Base-by-base conservation (phyloP, 106 monocot species). In the Hemerocallis citrina region DNA sequence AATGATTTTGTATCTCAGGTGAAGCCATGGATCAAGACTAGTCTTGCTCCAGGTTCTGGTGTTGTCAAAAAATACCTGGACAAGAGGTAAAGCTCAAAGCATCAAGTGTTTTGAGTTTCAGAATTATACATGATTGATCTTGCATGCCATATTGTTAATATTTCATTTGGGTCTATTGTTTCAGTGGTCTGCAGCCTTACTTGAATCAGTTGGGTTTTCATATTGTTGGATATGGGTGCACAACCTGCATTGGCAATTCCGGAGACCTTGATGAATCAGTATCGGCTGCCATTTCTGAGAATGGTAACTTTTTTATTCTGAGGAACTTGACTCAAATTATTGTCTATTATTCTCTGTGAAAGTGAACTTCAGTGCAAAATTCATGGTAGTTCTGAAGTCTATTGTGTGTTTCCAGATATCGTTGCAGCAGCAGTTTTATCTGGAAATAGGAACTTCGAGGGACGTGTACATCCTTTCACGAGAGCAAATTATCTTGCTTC, bases 201-300 rank as follows among this genome's bases (percentile, higher is more conserved):
- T 72, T 96, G 23, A 81, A 91, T 74, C 80, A 91, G 62, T 81
- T 84, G 7, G 96, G 96, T n/a, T 96, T 96, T 45, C 16, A 91
- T 51, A 84, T 91, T 67, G 90, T 96, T 62, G 96, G 96, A 20
- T 96, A 87, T 77, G 96, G 96, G 1, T 96, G 96, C 68, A 96
- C 96, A 29, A 96, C 96, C 30, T 96, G 96, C 70, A 96, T 96
- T 63, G 90, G 96, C 28, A 96, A 96, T 68, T 96, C 96, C 23
- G 96, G 96, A 52, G 96, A 96, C 34, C 71, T 96, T 70, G 81
- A 96, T 68, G 91, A 87, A 73, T 35, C 87, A 24, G 84, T 96
- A 27, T 67, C 90, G 35, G 51, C 86, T 40, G 96, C 90, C 19
- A 96, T 96, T n/a, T 57, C 72, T 58, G 84, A 96, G 24, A 90